These are phyloP conservation scores for Cyclotella distinguenda DNA, from an alignment of 108 stramenopile species.

Conservation along the genomic window DNA sequence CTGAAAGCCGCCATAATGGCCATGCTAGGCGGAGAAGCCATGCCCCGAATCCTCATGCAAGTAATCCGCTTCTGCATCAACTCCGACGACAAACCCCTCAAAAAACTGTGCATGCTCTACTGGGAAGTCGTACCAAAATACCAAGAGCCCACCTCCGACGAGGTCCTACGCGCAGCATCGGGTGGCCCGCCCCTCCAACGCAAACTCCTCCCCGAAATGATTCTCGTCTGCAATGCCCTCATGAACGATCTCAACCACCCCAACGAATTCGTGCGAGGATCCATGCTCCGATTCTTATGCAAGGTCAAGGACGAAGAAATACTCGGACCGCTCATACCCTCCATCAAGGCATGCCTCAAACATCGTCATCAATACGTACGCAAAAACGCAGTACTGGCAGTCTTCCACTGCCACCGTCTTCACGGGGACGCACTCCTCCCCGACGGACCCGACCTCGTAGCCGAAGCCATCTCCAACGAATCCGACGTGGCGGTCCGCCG, in stretches of 20 bases:
- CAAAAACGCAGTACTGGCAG: conserved; percentile 94
- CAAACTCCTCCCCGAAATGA: conserved; percentile 98
- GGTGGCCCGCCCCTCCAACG: conserved; percentile 71
- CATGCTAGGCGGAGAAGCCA: conserved; percentile 95
- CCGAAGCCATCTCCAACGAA: conserved; percentile 80
- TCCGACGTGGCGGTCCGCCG: conserved; percentile 92
- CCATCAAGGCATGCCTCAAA: conserved; percentile 92
- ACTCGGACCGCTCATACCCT: conserved; percentile 94
- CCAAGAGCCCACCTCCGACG: conserved; percentile 81
- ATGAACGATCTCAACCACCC: conserved; percentile 99
- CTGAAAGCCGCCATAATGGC: conserved; percentile 97
- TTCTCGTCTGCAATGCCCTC: conserved; percentile 97
- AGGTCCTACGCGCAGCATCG: conserved; percentile 63
- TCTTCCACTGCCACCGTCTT: conserved; percentile 92
- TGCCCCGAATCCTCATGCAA: conserved; percentile 98
- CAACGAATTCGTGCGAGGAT: conserved; percentile 98
- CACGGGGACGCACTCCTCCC: conserved; percentile 92
- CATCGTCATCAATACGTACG: conserved; percentile 98
- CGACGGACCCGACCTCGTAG: conserved; percentile 96
- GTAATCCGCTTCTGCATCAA: conserved; percentile 99
- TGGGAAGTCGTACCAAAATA: conserved; percentile 99
- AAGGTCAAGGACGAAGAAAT: conserved; percentile 98
- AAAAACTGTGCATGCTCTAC: conserved; percentile 98
- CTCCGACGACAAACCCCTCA: conserved; percentile 96
- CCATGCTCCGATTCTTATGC: conserved; percentile 98